These are phyloP conservation scores for Penicillium parvum DNA, from an alignment of 495 filamentous ascomycete species.

Conservation along the genomic window DNA sequence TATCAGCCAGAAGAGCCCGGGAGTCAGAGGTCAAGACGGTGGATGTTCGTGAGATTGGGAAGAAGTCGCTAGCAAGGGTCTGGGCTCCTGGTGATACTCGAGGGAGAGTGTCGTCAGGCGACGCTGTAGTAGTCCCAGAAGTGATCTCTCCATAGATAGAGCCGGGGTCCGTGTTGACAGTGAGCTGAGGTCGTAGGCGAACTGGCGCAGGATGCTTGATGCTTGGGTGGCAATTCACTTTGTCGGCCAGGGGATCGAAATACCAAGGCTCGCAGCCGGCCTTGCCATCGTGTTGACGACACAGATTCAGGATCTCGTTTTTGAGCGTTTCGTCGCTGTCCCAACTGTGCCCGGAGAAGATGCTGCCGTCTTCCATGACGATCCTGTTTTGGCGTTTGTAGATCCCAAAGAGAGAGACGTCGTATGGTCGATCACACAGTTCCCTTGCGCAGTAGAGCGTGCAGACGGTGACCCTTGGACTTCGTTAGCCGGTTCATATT, in stretches of 20 bases:
- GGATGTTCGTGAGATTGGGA: constrained; percentile 33
- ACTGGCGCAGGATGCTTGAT: constrained; percentile 35
- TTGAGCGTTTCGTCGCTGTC: constrained; percentile 41
- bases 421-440: constrained; percentile 41
- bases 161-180: constrained; percentile 27
- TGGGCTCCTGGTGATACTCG: constrained; percentile 24
- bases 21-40: constrained; percentile 25
- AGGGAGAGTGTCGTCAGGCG: constrained; percentile 23
- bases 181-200: constrained; percentile 30
- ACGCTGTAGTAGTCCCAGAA: constrained; percentile 27
- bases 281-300: constrained; percentile 35
- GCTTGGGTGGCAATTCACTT: constrained; percentile 28
- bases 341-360: constrained; percentile 37
- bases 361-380: constrained; percentile 26
- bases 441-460: constrained; percentile 40
- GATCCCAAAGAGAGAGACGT: constrained; percentile 39
- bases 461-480: constrained; percentile 34
- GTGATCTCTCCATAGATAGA: constrained; percentile 28
- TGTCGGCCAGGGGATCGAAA: constrained; percentile 26
- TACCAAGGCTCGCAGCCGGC: constrained; percentile 27
- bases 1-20: constrained; percentile 19
- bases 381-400: constrained; percentile 22
- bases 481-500: no score
- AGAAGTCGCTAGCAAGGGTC: constrained; percentile 20
- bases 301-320: constrained; percentile 39